Conservation (phyloP, 495 filamentous ascomycete genomes). For the Daldinia vernicosa region DNA sequence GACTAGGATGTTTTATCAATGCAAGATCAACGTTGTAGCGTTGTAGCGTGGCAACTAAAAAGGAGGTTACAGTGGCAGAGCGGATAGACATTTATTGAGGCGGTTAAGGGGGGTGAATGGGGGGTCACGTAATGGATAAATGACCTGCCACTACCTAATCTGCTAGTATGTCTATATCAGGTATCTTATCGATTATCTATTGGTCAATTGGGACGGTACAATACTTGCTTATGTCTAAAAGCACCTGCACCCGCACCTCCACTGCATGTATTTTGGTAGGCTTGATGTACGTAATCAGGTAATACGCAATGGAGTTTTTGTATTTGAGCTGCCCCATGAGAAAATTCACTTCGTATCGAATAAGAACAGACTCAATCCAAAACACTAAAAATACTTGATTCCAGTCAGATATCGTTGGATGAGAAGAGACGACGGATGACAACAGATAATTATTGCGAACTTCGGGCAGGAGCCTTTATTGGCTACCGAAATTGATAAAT, state of each 20-base stretch:
- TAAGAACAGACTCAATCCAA: slow-evolving; percentile 6
- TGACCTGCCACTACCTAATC: not conserved
- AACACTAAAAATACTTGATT: slow-evolving; percentile 26
- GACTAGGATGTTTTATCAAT: slow-evolving; percentile 40
- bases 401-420: not conserved
- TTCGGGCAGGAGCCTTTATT: slow-evolving; percentile 15
- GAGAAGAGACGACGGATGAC: slow-evolving; percentile 3
- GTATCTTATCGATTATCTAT: slow-evolving; percentile 16
- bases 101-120: not conserved
- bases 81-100: not conserved
- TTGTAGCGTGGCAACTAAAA: slow-evolving; percentile 22
- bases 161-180: no score
- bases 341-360: slow-evolving; percentile 6
- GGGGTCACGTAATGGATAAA: slow-evolving; percentile 31
- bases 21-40: slow-evolving; percentile 26
- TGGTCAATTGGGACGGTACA: no score
- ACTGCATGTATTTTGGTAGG: no score
- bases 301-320: no score
- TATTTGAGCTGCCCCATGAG: not conserved
- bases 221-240: no score
- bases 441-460: slow-evolving; percentile 3
- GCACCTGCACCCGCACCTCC: no score
- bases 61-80: slow-evolving; percentile 7
- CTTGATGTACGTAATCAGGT: no score
- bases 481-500: slow-evolving; percentile 15